Evolutionary conservation across 768 basidiomycete genomes (phyloP), one percentile per base, ranked within the genome.

Genomic region (Tylopilus sp.): DNA sequence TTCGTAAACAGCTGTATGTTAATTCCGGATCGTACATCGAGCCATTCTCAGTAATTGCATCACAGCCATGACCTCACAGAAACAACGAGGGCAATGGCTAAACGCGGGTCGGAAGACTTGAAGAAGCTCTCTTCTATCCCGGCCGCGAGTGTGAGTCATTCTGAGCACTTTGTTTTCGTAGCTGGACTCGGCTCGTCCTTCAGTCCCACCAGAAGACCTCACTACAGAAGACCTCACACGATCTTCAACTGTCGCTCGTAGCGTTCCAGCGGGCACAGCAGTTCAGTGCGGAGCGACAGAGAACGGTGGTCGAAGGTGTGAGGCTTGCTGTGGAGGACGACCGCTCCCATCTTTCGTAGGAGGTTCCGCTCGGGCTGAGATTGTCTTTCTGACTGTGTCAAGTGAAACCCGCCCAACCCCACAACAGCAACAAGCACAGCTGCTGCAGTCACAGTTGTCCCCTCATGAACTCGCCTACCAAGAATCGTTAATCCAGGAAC

Each of bases 391-490:
- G 28, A 58, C 48, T 24, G 44, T 36, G 26, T 45, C 54, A 64
- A 73, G 63, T 56, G 71, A 63, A 68, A 74, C 58, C 63, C 67
- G 70, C 17, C 68, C 78, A 46, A 75, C 78, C 4, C 77, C 82
- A 4, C 78, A 80, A 42, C 81, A 86, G 59, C 81, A 84, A 53
- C 87, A 88, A 66, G 85, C 82, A 0, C 86, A 87, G 61, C 71
- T 84, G 0, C 67, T 90, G 26, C 86, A 90, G 63, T 74, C 74
- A 7, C 86, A 87, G 54, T 73, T 92, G n/a, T 92, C 89, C 2
- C 89, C 91, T 0, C 88, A 90, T 54, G 96, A 98, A 71, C 80
- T 98, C 22, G 92, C 92, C 14, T 95, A 95, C 67, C 97, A 98
- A 69, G 96, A 99, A 67, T 90, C 92, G 11, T 74, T 98, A 33